Base-by-base conservation (phyloP, 2,329 filamentous ascomycete species). In the Exophiala dermatitidis region DNA sequence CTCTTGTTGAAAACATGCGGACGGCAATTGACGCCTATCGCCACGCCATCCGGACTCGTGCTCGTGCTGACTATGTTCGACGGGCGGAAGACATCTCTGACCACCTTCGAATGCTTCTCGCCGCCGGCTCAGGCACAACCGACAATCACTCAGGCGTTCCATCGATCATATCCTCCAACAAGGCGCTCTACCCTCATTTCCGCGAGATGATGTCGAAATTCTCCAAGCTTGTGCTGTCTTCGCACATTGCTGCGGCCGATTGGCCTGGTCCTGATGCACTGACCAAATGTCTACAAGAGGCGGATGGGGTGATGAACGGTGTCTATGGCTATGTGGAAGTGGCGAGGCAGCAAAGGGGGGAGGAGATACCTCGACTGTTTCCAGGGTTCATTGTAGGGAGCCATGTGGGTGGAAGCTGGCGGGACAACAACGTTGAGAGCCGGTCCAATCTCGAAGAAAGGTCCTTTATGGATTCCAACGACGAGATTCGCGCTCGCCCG, bases 171-270 rank as follows among this genome's bases (percentile, higher is more conserved):
- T 96, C 90, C 4, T 94, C 89, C 3, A 98, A 98, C 75, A 97
- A 97, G 69, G 88, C 90, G 0, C 76, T 98, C 10, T 97, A 97
- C 66, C 93, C 93, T 28, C 90, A 97, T 70, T 98, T 98, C 72
- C 80, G 93, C 50, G 93, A 97, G 67, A 97, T 97, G 84, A 98
- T 98, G 93, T 97, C 93, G 42, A 90, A 95, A 64, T 98, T 98
- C 69, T 97, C 93, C n/a, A 98, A 98, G 69, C 78, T 98, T 6
- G 93, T 98, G 42, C 84, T 98, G 46, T 98, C 93, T 2, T 97
- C 93, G 9, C 93, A 98, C 67, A 96, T 98, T 67, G 93, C 93
- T 37, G 90, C 91, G 4, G 88, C 91, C 33, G 93, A 98, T 72
- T 97, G 90, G 82, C 90, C 91, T 5, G 90, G 91, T 50, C 84